A percentile compares a stretch with the other conserved stretches of the same genome.
Conservation (phyloP, 305 asterid species). For the Coffea humblotiana region DNA sequence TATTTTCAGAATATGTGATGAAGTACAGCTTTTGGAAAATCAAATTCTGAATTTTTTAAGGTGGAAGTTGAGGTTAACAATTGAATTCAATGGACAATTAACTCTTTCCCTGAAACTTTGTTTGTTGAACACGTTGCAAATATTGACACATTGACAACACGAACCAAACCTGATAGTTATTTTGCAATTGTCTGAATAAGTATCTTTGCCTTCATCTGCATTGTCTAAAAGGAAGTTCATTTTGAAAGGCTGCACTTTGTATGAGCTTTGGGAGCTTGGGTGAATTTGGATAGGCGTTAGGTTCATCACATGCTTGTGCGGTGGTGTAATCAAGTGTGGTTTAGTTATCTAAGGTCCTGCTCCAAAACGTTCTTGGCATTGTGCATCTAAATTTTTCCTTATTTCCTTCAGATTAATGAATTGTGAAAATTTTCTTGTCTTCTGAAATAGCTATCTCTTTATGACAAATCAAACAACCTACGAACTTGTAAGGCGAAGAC, state of each 20-base stretch:
- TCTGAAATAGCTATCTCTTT: conserved; percentile 71
- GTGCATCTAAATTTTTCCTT: background rate
- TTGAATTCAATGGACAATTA: too few species aligned
- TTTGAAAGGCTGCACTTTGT: background rate
- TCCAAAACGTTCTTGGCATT: background rate
- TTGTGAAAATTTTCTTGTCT: conserved; percentile 15
- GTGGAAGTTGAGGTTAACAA: background rate
- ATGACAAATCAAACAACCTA: conserved; percentile 92
- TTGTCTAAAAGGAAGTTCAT: background rate
- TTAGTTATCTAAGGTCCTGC: background rate
- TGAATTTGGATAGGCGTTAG: background rate
- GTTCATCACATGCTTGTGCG: background rate
- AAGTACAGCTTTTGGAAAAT: too few species aligned
- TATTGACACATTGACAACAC: background rate
- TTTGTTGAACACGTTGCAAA: background rate
- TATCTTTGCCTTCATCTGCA: background rate
- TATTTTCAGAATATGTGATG: too few species aligned
- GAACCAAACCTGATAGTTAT: background rate
- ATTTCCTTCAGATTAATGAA: background rate
- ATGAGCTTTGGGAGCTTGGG: background rate
- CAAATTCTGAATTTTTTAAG: background rate
- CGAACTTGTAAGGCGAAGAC: conserved; percentile 85
- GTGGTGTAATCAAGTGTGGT: background rate
- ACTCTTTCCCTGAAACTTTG: background rate
- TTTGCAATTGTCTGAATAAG: background rate